Conservation (phyloP, 208 protist species). For the Vickermania ingenoplastis region DNA sequence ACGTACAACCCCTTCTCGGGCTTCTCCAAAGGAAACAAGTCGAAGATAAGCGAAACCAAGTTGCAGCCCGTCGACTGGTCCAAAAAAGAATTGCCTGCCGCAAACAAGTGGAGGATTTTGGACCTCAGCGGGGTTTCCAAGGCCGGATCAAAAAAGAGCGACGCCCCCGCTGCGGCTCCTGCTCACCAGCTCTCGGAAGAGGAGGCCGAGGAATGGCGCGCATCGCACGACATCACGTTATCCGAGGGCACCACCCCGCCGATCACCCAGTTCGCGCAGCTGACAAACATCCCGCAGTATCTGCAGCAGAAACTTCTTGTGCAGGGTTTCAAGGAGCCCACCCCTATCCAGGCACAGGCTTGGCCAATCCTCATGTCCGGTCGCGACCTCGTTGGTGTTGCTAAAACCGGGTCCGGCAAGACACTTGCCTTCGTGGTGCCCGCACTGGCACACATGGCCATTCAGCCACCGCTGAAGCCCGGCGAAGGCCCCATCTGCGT, state of each 20-base stretch:
- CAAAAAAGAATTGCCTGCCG: slow-evolving; percentile 34
- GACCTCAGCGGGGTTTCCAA: slow-evolving; percentile 52
- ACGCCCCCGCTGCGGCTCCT: neutral
- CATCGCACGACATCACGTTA: slow-evolving; percentile 53
- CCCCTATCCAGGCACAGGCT: slow-evolving; percentile 79
- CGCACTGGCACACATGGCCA: slow-evolving; percentile 73
- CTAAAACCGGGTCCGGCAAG: slow-evolving; percentile 93
- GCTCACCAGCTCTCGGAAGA: slow-evolving; percentile 23
- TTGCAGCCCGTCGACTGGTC: slow-evolving; percentile 55
- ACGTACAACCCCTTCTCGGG: slow-evolving; percentile 80
- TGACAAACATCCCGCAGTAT: slow-evolving; percentile 54
- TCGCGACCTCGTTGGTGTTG: slow-evolving; percentile 84
- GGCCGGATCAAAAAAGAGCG: slow-evolving; percentile 16
- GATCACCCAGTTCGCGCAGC: slow-evolving; percentile 54
- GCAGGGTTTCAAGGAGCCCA: slow-evolving; percentile 73
- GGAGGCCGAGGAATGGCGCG: slow-evolving; percentile 58
- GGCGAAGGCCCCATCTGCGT: slow-evolving; percentile 96
- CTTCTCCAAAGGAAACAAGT: slow-evolving; percentile 14
- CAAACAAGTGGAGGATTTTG: slow-evolving; percentile 72
- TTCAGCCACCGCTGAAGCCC: slow-evolving; percentile 53
- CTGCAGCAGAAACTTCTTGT: slow-evolving; percentile 63
- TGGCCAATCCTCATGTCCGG: slow-evolving; percentile 81
- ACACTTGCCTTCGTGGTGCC: slow-evolving; percentile 91
- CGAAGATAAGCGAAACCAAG: neutral
- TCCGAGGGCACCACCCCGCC: slow-evolving; percentile 54